Evolutionary conservation across 768 basidiomycete species (phyloP), one percentile per base, ranked within the genome.

Genomic region (Leccinellum albellum): DNA sequence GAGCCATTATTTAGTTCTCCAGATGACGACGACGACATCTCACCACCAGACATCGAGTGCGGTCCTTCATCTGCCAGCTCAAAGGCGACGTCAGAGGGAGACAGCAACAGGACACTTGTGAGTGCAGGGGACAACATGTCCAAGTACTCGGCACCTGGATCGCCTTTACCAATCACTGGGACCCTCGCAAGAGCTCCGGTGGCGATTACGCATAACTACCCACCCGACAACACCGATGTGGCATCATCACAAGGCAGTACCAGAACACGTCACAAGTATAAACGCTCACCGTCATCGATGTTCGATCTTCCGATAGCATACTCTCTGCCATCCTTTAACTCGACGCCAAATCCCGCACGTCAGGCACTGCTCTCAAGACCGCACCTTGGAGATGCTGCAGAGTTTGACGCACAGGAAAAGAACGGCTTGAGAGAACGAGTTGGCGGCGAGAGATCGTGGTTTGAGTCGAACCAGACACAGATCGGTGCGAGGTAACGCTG

Each of bases 1-100:
- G 83, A 88, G 66, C 89, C 89, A 20, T 75, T 91, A 7, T 89
- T 89, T 67, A 67, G 74, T 17, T 75, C 76, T n/a, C 75, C 80
- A 21, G 84, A 86, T 15, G 82, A 82, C 33, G 80, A 82, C 51
- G 78, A 82, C 47, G 74, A 70, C 20, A 61, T 50, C 50, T 51
- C 58, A 24, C 58, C 66, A 49, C 67, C 29, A 26, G 82, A 85
- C 62, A 68, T 85, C 44, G 82, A 85, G 61, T 78, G 77, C 53
- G 77, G 73, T 8, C 74, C 72, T 12, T 66, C 60, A 13, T 61
- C 66, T n/a, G 66, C 73, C 29, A 70, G 58, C 45, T 76, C 81
- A 17, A 71, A 70, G 37, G 74, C 74, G 15, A 68, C 69, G 2
- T 61, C 68, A 4, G 70, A 66, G 29, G 73, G 61, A 2, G 65